These are phyloP conservation scores for Suhomyces tanzawaensis DNA, from an alignment of 805 yeast species.

Conservation along the genomic window DNA sequence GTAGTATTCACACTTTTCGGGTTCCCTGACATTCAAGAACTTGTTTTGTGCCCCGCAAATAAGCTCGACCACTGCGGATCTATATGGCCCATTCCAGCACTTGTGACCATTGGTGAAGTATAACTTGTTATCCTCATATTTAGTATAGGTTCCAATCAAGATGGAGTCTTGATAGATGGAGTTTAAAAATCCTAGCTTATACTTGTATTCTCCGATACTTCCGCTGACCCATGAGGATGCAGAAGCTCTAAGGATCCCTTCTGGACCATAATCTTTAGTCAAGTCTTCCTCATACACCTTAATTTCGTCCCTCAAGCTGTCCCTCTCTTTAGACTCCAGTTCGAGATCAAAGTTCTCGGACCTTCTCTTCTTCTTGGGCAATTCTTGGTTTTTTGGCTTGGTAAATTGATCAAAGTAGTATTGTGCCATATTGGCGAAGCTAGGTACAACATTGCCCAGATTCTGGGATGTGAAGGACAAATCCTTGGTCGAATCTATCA, in stretches of 20 bases:
- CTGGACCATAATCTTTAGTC: constrained; percentile 50
- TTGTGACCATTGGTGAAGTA: constrained; percentile 62
- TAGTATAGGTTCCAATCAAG: constrained; percentile 47
- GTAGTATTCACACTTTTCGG: constrained; percentile 80
- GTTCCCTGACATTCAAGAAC: constrained; percentile 73
- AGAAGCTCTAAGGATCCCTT: constrained; percentile 62
- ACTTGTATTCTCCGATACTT: constrained; percentile 67
- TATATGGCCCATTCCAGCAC: constrained; percentile 93
- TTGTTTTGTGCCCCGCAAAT: constrained; percentile 62
- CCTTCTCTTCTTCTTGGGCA: not conserved
- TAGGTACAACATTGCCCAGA: constrained; percentile 13
- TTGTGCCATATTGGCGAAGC: constrained; percentile 22
- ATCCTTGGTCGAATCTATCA: constrained; percentile 6
- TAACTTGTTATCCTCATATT: constrained; percentile 26
- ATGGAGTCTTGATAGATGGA: constrained; percentile 54
- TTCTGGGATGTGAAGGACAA: constrained; percentile 2
- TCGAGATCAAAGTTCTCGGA: not conserved
- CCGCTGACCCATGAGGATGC: constrained; percentile 46
- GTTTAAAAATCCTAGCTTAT: constrained; percentile 59
- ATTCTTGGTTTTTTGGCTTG: not conserved
- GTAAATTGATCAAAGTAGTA: constrained; percentile 16
- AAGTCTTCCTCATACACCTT: constrained; percentile 20
- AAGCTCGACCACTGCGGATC: constrained; percentile 64
- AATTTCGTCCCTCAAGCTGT: constrained; percentile 12
- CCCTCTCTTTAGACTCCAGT: constrained; percentile 17